A percentile compares a stretch with the other conserved stretches of the same genome.
Conservation (phyloP, 2,329 filamentous ascomycete species). For the Remersonia thermophila region DNA sequence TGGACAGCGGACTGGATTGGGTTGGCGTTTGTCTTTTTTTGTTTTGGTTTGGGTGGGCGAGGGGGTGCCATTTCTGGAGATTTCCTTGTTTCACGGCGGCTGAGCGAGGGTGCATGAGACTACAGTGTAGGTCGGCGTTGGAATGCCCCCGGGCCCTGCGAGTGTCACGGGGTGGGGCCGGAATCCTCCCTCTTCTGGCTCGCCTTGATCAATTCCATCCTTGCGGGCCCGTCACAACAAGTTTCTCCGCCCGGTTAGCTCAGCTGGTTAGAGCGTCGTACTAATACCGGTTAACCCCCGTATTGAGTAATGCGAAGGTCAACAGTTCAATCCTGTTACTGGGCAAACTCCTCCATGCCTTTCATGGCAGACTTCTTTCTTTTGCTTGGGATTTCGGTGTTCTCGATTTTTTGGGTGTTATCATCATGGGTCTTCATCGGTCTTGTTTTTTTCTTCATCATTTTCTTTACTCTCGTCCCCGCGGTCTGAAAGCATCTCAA, state of each 20-base stretch:
- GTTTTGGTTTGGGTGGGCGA: constrained; percentile 9
- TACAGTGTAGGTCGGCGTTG: too few relatives aligned
- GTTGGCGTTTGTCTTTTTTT: constrained; percentile 19
- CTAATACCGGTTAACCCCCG: constrained; percentile 9
- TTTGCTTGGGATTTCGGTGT: not conserved
- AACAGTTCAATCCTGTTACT: constrained; percentile 15
- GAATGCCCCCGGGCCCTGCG: too few relatives aligned
- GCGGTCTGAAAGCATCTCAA: too few relatives aligned
- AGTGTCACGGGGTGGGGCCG: too few relatives aligned
- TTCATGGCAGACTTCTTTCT: not conserved
- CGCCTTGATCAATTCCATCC: too few relatives aligned
- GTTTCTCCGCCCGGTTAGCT: constrained; percentile 9
- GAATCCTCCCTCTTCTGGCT: not conserved
- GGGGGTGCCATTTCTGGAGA: constrained; percentile 5
- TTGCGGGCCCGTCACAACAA: too few relatives aligned
- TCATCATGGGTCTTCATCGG: not conserved
- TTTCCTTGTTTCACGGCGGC: too few relatives aligned
- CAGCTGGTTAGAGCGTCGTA: constrained; percentile 13
- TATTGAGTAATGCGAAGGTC: constrained; percentile 10
- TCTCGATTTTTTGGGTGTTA: constrained; percentile 1
- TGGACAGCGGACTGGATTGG: constrained; percentile 25
- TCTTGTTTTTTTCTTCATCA: not conserved
- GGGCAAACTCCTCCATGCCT: constrained; percentile 6
- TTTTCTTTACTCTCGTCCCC: too few relatives aligned
- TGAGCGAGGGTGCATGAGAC: too few relatives aligned